Conservation (phyloP, 2,329 filamentous ascomycete species). For the Didymella sp. region DNA sequence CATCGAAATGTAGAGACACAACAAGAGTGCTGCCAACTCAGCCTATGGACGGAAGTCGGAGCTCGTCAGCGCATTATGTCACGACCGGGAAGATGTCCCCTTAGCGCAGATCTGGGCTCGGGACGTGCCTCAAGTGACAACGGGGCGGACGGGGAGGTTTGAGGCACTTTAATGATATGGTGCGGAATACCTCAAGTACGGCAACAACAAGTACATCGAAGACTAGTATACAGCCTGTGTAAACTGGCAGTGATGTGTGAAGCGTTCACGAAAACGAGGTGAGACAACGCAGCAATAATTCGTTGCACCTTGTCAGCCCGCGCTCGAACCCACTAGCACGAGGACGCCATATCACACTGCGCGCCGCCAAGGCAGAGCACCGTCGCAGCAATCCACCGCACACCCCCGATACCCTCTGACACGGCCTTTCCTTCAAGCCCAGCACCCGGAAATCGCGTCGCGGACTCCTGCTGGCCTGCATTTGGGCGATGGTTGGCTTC, state of each 20-base stretch:
- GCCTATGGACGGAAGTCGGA: not conserved
- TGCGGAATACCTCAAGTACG: too few species aligned
- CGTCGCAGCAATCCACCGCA: constrained; percentile 4
- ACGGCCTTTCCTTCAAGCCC: not conserved
- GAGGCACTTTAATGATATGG: not conserved
- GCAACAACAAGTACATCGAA: not conserved
- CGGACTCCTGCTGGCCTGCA: constrained; percentile 14
- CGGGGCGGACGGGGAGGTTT: not conserved
- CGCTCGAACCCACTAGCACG: constrained; percentile 12
- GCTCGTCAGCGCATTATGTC: constrained; percentile 11
- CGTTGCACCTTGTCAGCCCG: constrained; percentile 5
- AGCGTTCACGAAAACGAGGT: constrained; percentile 4
- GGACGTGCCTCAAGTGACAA: constrained; percentile 13
- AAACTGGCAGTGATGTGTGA: not conserved
- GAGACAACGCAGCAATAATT: constrained; percentile 11
- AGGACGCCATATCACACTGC: constrained; percentile 13
- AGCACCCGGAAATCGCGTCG: constrained; percentile 10
- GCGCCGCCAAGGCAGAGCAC: constrained; percentile 9
- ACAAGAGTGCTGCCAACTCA: not conserved
- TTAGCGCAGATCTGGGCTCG: constrained; percentile 19
- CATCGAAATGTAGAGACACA: too few species aligned
- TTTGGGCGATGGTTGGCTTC: constrained; percentile 40
- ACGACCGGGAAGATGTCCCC: constrained; percentile 4
- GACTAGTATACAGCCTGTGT: not conserved
- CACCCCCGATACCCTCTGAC: not conserved